A percentile compares a stretch with the other conserved stretches of the same genome.
Evolutionary conservation across 495 filamentous ascomycete genomes (phyloP).

Genomic region (Parmelia sp.): DNA sequence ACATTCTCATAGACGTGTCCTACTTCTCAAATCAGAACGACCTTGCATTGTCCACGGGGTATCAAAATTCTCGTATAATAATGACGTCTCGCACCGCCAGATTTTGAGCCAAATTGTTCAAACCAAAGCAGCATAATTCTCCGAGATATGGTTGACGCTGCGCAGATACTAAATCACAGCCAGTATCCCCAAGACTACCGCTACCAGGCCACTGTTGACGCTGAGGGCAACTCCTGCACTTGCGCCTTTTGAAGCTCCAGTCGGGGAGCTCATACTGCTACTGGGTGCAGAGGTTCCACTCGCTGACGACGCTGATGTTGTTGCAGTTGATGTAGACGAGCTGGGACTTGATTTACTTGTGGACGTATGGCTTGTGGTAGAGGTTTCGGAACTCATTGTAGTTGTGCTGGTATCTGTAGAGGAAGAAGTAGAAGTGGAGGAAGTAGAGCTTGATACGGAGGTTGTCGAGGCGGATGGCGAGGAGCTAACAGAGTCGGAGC

Average conservation of each 20-base stretch:
- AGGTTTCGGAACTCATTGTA: constrained; percentile 8
- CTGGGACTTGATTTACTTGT: constrained; percentile 8
- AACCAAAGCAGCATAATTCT: not conserved
- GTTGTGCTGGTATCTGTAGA: not conserved
- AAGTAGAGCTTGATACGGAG: constrained; percentile 8
- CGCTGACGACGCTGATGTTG: constrained; percentile 12
- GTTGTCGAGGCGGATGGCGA: constrained; percentile 34
- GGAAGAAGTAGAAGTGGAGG: constrained; percentile 9
- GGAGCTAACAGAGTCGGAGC: constrained; percentile 37
- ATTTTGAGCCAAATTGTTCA: not conserved
- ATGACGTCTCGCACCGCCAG: not conserved
- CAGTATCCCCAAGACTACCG: not conserved
- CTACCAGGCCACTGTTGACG: not conserved
- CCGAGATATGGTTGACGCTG: not conserved
- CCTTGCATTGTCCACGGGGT: not conserved
- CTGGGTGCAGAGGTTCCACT: constrained; percentile 3
- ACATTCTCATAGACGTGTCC: not conserved
- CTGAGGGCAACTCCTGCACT: not conserved
- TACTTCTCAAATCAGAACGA: not conserved
- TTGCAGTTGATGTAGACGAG: constrained; percentile 1
- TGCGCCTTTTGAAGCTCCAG: constrained; percentile 6
- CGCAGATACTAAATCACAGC: not conserved
- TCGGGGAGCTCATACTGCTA: constrained; percentile 5
- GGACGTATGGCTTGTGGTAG: constrained; percentile 15
- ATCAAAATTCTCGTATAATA: not conserved